Base-by-base conservation (phyloP, 1,139 yeast species). In the Hemisphaericaspora xylofermentans region DNA sequence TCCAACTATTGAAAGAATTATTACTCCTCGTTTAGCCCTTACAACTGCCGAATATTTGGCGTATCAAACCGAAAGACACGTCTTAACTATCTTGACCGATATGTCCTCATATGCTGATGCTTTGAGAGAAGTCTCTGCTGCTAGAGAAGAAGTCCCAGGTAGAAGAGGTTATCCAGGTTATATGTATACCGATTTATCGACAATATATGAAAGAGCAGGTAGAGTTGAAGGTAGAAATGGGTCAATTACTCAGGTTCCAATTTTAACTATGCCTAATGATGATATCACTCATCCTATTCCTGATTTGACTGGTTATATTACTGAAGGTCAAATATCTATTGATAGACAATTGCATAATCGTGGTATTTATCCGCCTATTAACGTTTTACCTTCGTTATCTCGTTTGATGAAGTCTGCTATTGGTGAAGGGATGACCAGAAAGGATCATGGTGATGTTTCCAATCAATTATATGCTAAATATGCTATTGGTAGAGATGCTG, bases 91-190 rank as follows among this genome's bases (percentile, higher is more conserved):
- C 60, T 80, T 93, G 63, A 94, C 99, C 43, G 99, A 93, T 74
- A 93, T 93, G 99, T 88, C 97, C 19, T 93, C 98, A 14, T 93
- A 93, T 66, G 99, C 99, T 30, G 99, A 93, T 68, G 99, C 99
- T 32, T 78, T 93, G 63, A 91, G 99, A 82, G 99, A 93, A 75
- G 98, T 93, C 41, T 89, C 98, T 46, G 98, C 99, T 47, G 99
- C 99, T 39, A 88, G 99, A 79, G 99, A 93, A 74, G 99, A 93
- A 74, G 99, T 93, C 37, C 99, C 99, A 61, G 99, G 99, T 78
- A 89, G 99, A 81, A 89, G 99, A 83, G 99, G 99, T 76, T 93
- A 93, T 71, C 99, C 99, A 50, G 99, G 99, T 86, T 93, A 93
- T 70, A 93, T 93, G 99, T 93, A 93, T 74, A 93, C 99, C 39